Conservation (phyloP, 805 yeast species). For the Metschnikowia rubicola region DNA sequence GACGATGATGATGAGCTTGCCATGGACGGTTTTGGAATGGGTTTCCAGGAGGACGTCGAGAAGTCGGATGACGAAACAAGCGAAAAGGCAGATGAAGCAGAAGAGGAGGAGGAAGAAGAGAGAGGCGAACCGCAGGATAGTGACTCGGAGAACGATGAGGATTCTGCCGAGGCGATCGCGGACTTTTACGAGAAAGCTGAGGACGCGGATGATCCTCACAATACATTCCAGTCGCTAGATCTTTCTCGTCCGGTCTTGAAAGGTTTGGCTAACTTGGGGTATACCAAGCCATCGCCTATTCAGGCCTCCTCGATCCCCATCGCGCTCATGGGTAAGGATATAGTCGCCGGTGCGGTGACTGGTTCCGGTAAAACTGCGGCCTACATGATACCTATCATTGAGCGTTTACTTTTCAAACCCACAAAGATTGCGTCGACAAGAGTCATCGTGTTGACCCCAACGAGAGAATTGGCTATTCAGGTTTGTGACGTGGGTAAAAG, state of each 20-base stretch:
- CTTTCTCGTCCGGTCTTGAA: slow-evolving; percentile 88
- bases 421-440: slow-evolving; percentile 82
- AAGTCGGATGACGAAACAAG: slow-evolving; percentile 16
- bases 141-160: slow-evolving; percentile 43
- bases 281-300: slow-evolving; percentile 87
- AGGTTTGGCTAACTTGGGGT: slow-evolving; percentile 78
- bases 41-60: slow-evolving; percentile 35
- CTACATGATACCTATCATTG: slow-evolving; percentile 91
- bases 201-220: slow-evolving; percentile 49
- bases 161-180: slow-evolving; percentile 79
- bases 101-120: slow-evolving; percentile 17
- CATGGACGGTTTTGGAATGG: slow-evolving; percentile 47
- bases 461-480: slow-evolving; percentile 97
- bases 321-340: slow-evolving; percentile 89
- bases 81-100: slow-evolving; percentile 7
- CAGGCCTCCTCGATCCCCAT: slow-evolving; percentile 93
- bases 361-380: slow-evolving; percentile 99
- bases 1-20: slow-evolving; percentile 41
- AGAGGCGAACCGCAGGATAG: slow-evolving; percentile 13
- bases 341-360: slow-evolving; percentile 98
- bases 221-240: slow-evolving; percentile 70
- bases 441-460: slow-evolving; percentile 88
- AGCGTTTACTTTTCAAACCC: slow-evolving; percentile 86
- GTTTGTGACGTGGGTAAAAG: slow-evolving; percentile 90
- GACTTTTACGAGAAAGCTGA: slow-evolving; percentile 56